These are phyloP conservation scores for Fusarium coffeatum DNA, from an alignment of 2,329 filamentous ascomycete species.

Conservation along the genomic window DNA sequence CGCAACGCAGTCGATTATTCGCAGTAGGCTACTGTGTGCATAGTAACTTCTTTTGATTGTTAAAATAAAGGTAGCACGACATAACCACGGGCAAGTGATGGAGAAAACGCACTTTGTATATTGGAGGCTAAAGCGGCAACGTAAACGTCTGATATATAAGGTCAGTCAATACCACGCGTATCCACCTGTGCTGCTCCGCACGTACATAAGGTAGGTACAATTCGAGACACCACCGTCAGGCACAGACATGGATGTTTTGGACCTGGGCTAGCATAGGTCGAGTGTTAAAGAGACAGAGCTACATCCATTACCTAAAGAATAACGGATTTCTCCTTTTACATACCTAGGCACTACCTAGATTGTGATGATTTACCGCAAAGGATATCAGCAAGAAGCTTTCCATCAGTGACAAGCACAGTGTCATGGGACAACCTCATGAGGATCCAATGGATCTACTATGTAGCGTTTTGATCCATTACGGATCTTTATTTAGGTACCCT, in stretches of 20 bases:
- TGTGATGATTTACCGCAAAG: background rate
- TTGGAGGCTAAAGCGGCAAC: background rate
- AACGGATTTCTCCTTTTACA: background rate
- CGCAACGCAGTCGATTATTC: background rate
- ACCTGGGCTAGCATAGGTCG: background rate
- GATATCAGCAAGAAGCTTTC: background rate
- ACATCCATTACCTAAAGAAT: background rate
- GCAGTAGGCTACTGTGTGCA: background rate
- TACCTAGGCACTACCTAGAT: background rate
- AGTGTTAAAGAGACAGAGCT: background rate
- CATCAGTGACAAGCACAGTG: background rate
- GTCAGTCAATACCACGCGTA: background rate
- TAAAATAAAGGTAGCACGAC: background rate
- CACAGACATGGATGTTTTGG: background rate
- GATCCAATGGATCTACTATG: background rate
- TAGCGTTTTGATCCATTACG: conserved; percentile 12
- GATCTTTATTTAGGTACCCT: conserved; percentile 5
- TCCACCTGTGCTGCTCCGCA: background rate
- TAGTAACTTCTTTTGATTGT: background rate
- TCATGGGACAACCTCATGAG: background rate
- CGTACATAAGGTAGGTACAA: background rate
- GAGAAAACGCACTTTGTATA: background rate
- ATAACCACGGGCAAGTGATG: background rate
- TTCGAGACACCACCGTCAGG: background rate
- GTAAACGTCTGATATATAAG: background rate